Percentiles rank a stretch among this genome's conserved stretches.
Evolutionary conservation across 1,284 basidiomycete species (phyloP).

Genomic region (Austroboletus novae-zelandiae): DNA sequence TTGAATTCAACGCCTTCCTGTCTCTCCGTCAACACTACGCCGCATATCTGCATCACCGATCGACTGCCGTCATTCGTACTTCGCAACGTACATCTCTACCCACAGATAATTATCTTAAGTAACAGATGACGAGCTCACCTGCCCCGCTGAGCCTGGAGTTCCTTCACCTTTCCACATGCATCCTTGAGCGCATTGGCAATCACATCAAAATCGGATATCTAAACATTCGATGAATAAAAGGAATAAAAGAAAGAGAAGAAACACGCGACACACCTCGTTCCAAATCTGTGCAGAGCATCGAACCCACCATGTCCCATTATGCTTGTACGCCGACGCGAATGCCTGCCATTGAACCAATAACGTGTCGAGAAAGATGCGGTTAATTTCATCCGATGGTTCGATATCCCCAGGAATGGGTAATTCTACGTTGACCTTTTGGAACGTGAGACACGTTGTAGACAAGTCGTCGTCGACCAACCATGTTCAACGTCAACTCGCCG

Average conservation of each 20-base stretch:
- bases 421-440: conserved; percentile 48
- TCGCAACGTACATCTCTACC: no score
- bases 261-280: conserved; percentile 54
- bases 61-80: no score
- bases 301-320: conserved; percentile 69
- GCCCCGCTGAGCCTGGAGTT: conserved; percentile 1
- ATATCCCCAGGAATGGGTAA: conserved; percentile 48
- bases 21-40: no score
- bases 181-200: conserved; percentile 28
- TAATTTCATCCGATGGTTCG: conserved; percentile 30
- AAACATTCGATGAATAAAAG: neutral
- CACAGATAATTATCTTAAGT: no score
- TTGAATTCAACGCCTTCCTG: no score
- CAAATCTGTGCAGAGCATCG: conserved; percentile 72
- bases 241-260: no score
- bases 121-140: no score
- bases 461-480: conserved; percentile 48
- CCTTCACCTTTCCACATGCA: conserved; percentile 20
- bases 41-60: no score
- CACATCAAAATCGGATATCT: conserved; percentile 34
- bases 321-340: conserved; percentile 41
- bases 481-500: conserved; percentile 67
- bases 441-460: neutral
- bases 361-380: conserved; percentile 35
- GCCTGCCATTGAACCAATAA: conserved; percentile 42